Conservation (phyloP, 345 rosid species). For the Erysimum cheiranthoides region DNA sequence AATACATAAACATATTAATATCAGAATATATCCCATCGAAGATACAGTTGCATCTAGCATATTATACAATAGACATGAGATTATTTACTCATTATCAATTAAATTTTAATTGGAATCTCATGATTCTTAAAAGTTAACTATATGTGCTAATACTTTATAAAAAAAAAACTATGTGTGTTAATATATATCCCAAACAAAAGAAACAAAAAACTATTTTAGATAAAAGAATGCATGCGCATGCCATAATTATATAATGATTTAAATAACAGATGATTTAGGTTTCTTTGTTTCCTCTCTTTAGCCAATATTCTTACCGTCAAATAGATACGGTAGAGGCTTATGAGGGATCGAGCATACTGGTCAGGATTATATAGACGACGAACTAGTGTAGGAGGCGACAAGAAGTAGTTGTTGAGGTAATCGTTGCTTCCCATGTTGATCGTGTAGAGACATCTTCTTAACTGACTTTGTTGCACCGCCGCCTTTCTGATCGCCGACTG, state of each 20-base stretch:
- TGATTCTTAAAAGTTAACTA: too few species aligned
- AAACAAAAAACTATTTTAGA: too few species aligned
- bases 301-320: slow-evolving; percentile 17
- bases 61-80: too few species aligned
- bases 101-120: too few species aligned
- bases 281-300: background rate
- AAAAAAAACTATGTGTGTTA: too few species aligned
- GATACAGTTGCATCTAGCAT: background rate
- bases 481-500: slow-evolving; percentile 28
- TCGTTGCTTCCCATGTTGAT: slow-evolving; percentile 58
- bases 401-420: slow-evolving; percentile 61
- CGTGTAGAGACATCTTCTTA: slow-evolving; percentile 53
- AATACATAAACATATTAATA: background rate
- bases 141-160: too few species aligned
- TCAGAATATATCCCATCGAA: too few species aligned
- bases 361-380: slow-evolving; percentile 36
- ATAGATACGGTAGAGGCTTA: slow-evolving; percentile 26
- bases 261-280: too few species aligned
- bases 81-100: too few species aligned
- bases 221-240: background rate
- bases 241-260: background rate
- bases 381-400: slow-evolving; percentile 35
- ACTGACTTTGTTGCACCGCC: slow-evolving; percentile 28
- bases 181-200: too few species aligned
- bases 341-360: slow-evolving; percentile 43